Base-by-base conservation (phyloP, 805 yeast genomes). In the Kluyveromyces siamensis region DNA sequence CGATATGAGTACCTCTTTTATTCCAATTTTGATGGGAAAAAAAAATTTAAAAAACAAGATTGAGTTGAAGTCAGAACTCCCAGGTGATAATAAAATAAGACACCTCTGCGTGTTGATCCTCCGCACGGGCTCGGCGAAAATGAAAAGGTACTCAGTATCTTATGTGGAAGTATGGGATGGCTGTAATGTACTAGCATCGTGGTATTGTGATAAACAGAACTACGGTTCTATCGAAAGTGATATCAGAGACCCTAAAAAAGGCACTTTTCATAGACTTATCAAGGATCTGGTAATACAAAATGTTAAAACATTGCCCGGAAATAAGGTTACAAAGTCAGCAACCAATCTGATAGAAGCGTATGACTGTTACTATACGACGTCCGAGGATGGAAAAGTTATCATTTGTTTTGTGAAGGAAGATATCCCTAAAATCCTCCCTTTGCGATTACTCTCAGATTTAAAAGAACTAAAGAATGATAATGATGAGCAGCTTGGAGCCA, bases 291-390 rank as follows among this genome's bases (percentile, higher is more conserved):
- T 64, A 13, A 39, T 63, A 19, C 67, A 66, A 17, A 63, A 61
- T 48, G 66, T 62, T 8, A 55, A 58, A 10, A 60, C 57, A 7
- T 45, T 60, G 11, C 54, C 52, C 30, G 68, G 68, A 7, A 64
- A 64, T 46, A 64, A 63, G 50, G 67, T 64, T 11, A 64, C 67
- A 2, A 64, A 64, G 44, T 55, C 63, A n/a, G 57, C 67, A 6
- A 48, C 52, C 37, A 52, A 58, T 37, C 46, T 63, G 37, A 51
- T 62, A n/a, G 67, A 64, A 45, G 67, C 62, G 6, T 64, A 49
- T 44, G 67, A 64, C n/a, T 64, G 67, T 47, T 64, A 62, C 50
- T 63, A 64, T 48, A 57, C 67, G 2, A 64, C 66, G 2, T 47
- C 54, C 16, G 43, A 46, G 6, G 50, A 49, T 11, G 52, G 48